Evolutionary conservation across 2,329 filamentous ascomycete genomes (phyloP).

Genomic region (Elsinoe ampelina): DNA sequence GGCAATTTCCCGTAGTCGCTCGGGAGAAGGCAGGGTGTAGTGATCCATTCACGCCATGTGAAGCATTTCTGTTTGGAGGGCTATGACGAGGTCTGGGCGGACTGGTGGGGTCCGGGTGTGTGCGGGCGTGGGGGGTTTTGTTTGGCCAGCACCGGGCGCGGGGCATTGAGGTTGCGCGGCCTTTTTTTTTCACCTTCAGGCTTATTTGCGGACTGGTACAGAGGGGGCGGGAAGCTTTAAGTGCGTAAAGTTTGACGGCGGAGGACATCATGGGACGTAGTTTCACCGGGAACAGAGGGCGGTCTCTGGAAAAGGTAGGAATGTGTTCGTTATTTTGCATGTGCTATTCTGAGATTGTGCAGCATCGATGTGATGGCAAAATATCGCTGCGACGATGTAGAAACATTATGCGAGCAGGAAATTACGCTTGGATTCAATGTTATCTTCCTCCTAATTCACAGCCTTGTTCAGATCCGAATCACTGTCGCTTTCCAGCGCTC

Average conservation of each 20-base stretch:
- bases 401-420: background rate
- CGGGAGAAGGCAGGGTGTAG: conserved; percentile 23
- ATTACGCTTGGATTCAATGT: background rate
- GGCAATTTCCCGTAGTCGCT: conserved; percentile 27
- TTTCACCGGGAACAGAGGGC: too few relatives aligned
- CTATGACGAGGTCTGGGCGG: background rate
- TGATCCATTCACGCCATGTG: background rate
- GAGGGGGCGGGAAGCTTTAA: too few relatives aligned
- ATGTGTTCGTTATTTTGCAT: too few relatives aligned
- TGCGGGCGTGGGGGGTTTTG: background rate
- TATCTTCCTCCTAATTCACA: background rate
- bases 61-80: background rate
- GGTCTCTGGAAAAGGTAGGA: too few relatives aligned
- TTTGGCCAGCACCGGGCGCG: background rate
- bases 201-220: too few relatives aligned
- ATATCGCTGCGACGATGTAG: background rate
- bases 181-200: background rate
- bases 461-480: conserved; percentile 10
- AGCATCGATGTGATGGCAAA: background rate
- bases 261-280: too few relatives aligned
- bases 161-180: background rate
- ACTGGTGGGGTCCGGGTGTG: background rate
- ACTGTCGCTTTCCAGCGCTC: conserved; percentile 4
- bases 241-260: too few relatives aligned
- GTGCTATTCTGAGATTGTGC: too few relatives aligned